phyloP scores from a whole-genome alignment of 441 rosid species.

The Populus hybrid region DNA sequence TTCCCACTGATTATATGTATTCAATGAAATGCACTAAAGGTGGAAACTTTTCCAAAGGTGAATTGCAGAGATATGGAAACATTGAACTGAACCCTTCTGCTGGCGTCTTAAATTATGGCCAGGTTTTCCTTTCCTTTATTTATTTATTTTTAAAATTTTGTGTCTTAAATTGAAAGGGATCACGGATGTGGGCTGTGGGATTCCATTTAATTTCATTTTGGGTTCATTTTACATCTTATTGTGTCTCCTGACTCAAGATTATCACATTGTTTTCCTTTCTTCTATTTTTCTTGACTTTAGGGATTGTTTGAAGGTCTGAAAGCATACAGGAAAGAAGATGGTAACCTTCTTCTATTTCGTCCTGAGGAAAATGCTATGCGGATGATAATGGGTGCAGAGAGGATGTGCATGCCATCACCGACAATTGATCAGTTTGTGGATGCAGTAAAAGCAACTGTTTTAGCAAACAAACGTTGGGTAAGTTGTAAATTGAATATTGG shows the following conservation, averaged over 20 bases:
- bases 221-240: background rate
- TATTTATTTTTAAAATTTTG: background rate
- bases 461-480: conserved; percentile 57
- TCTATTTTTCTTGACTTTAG: conserved; percentile 16
- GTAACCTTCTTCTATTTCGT: conserved; percentile 43
- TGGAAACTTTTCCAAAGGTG: conserved; percentile 63
- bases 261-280: background rate
- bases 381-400: conserved; percentile 50
- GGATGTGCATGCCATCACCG: conserved; percentile 61
- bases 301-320: conserved; percentile 55
- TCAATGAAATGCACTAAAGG: conserved; percentile 58
- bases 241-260: background rate
- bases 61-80: conserved; percentile 75
- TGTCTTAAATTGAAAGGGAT: background rate
- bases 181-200: background rate
- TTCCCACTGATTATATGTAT: conserved; percentile 83
- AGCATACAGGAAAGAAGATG: conserved; percentile 47
- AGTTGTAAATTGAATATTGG: background rate
- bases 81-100: conserved; percentile 88
- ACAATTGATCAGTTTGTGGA: conserved; percentile 46
- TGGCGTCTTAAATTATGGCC: conserved; percentile 91
- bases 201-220: background rate
- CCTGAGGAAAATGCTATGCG: conserved; percentile 47
- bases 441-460: conserved; percentile 46
- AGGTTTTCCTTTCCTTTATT: conserved; percentile 39